phyloP scores from a whole-genome alignment of 2,329 filamentous ascomycete species.

The Diaporthe eres region DNA sequence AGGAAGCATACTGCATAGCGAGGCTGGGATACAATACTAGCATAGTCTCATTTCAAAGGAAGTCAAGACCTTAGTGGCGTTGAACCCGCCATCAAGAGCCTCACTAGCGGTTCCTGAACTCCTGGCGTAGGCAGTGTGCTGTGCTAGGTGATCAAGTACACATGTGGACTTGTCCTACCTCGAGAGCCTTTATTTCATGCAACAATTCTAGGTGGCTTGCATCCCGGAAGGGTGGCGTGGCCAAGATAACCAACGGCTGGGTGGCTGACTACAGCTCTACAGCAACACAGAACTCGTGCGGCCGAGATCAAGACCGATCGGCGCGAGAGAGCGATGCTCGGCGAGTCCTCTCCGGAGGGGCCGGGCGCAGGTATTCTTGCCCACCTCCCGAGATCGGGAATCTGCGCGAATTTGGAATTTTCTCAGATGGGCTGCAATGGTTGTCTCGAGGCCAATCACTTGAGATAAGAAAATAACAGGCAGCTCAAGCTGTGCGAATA shows the following conservation, averaged over 20 bases:
- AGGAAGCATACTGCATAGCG: slow-evolving; percentile 35
- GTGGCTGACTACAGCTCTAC: not conserved
- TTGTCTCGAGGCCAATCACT: not conserved
- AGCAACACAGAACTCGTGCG: not conserved
- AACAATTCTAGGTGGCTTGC: not conserved
- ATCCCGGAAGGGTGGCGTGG: not conserved
- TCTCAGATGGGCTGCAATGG: not conserved
- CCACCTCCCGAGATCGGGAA: not conserved
- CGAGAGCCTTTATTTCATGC: not conserved
- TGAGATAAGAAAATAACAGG: not conserved
- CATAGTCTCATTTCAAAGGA: not conserved
- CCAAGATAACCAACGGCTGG: not conserved
- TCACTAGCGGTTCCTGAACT: not conserved
- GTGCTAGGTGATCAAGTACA: not conserved
- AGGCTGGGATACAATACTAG: not conserved
- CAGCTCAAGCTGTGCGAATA: not conserved
- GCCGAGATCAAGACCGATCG: slow-evolving; percentile 32
- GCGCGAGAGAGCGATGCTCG: slow-evolving; percentile 22
- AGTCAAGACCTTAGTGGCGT: not conserved
- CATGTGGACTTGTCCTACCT: not conserved
- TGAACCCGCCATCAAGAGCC: not conserved
- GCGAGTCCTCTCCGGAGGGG: not conserved
- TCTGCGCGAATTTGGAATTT: not conserved
- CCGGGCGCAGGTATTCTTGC: not conserved
- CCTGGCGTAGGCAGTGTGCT: not conserved